Evolutionary conservation across 2,329 filamentous ascomycete genomes (phyloP).

Genomic region (Bisporella sp.): DNA sequence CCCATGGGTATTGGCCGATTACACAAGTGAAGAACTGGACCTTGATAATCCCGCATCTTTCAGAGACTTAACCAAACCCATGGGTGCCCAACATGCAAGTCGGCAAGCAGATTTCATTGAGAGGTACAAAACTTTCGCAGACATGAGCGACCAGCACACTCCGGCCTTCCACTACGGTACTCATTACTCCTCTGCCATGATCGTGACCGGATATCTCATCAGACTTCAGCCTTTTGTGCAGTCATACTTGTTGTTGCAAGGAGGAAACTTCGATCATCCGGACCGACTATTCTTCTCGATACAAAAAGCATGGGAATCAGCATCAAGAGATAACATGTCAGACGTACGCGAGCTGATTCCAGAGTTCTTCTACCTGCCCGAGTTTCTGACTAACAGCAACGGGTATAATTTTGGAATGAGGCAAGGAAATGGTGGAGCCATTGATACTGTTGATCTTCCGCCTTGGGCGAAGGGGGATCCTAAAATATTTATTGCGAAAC

Average conservation of each 20-base stretch:
- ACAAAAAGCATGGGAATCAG: conserved; percentile 82
- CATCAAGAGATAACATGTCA: conserved; percentile 82
- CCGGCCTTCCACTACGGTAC: conserved; percentile 96
- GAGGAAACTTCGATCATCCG: conserved; percentile 93
- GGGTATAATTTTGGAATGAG: conserved; percentile 86
- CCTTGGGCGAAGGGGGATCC: conserved; percentile 96
- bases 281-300: conserved; percentile 94
- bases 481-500: conserved; percentile 89
- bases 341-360: conserved; percentile 93
- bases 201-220: conserved; percentile 93
- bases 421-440: conserved; percentile 70
- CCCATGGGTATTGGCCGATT: conserved; percentile 94
- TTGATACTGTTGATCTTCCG: conserved; percentile 83
- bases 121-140: conserved; percentile 78
- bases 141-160: conserved; percentile 71
- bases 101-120: conserved; percentile 76
- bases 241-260: conserved; percentile 88
- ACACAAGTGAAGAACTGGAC: conserved; percentile 88
- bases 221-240: conserved; percentile 93
- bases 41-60: conserved; percentile 78
- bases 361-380: conserved; percentile 94
- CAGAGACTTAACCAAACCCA: conserved; percentile 87
- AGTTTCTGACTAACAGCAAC: conserved; percentile 92
- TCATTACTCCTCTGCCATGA: conserved; percentile 98
- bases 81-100: conserved; percentile 79